Conservation (phyloP, 164 flowering plant species). For the Annona cherimola region DNA sequence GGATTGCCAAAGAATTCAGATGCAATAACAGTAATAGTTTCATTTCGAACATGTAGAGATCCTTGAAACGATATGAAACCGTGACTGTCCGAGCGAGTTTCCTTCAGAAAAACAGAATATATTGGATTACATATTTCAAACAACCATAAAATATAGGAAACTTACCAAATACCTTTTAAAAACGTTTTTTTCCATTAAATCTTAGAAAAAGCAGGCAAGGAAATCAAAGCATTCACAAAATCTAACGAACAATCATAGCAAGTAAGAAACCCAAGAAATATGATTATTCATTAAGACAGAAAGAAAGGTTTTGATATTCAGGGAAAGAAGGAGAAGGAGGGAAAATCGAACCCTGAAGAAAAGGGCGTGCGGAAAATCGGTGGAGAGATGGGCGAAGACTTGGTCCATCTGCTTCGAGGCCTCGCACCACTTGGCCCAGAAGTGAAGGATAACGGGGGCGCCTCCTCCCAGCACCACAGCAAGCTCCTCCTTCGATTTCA, state of each 20-base stretch:
- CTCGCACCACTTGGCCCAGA: slow-evolving; percentile 98
- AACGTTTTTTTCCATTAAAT: no score
- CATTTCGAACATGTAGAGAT: no score
- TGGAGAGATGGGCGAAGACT: slow-evolving; percentile 82
- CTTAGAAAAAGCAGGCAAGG: not conserved
- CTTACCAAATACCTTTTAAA: no score
- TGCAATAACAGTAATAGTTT: no score
- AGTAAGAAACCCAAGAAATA: not conserved
- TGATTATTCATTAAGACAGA: not conserved
- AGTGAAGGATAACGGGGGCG: slow-evolving; percentile 58
- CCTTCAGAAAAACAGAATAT: no score
- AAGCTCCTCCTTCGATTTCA: slow-evolving; percentile 66
- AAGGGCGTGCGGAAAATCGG: slow-evolving; percentile 74
- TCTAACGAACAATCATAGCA: not conserved
- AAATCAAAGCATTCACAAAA: not conserved
- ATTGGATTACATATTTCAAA: no score
- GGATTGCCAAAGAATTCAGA: no score
- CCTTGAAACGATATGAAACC: no score
- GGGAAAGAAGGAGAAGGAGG: not conserved
- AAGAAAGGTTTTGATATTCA: not conserved
- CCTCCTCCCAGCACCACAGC: slow-evolving; percentile 35
- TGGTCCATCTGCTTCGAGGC: slow-evolving; percentile 98
- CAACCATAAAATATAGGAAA: no score
- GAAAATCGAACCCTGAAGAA: slow-evolving; percentile 59
- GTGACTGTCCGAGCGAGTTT: no score